phyloP scores from a whole-genome alignment of 306 rosid species.

The Amphicarpaea edgeworthii region DNA sequence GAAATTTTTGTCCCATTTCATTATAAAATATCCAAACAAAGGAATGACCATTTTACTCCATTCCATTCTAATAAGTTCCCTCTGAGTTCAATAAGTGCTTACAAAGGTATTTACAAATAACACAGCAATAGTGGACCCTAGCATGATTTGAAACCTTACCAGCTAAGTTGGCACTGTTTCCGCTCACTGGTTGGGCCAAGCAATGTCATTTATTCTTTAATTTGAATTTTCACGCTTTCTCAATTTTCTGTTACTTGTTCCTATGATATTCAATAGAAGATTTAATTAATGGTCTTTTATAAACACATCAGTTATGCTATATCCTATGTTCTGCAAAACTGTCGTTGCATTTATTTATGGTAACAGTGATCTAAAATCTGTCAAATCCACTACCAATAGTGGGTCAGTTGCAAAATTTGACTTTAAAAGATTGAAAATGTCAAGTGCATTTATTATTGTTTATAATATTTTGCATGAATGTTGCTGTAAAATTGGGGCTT shows the following conservation, averaged over 20 bases:
- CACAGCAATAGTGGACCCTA: too few relatives aligned
- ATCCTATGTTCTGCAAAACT: not conserved
- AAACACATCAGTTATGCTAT: not conserved
- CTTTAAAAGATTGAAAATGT: not conserved
- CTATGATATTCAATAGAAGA: not conserved
- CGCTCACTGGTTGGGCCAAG: too few relatives aligned
- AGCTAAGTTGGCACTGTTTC: too few relatives aligned
- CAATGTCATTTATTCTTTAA: not conserved
- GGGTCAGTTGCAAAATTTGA: conserved; percentile 5
- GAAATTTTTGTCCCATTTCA: too few relatives aligned
- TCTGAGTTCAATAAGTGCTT: too few relatives aligned
- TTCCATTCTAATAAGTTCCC: too few relatives aligned
- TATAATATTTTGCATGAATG: not conserved
- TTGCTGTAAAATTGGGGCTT: conserved; percentile 19
- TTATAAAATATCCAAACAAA: too few relatives aligned
- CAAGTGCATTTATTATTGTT: conserved; percentile 4
- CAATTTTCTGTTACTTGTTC: not conserved
- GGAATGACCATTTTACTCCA: too few relatives aligned
- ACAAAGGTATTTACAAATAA: too few relatives aligned
- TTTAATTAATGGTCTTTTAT: not conserved
- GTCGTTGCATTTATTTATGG: conserved; percentile 7
- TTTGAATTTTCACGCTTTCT: conserved; percentile 4
- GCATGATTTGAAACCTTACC: too few relatives aligned
- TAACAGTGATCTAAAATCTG: conserved; percentile 14
- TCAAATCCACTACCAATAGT: not conserved